phyloP scores from a whole-genome alignment of 768 basidiomycete genomes.

The Xanthoconium stramineum region DNA sequence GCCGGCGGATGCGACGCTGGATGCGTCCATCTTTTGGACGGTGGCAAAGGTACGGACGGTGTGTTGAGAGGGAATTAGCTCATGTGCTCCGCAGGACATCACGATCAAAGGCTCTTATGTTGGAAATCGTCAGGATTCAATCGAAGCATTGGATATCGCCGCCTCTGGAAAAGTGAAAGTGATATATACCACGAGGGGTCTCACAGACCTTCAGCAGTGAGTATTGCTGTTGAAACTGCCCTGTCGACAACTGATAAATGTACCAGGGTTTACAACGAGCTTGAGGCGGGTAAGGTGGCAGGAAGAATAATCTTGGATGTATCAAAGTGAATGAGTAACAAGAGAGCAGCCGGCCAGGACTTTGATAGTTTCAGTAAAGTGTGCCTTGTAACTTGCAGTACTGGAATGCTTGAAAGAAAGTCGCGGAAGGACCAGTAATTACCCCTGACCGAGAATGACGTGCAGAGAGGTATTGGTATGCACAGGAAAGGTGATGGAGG shows the following conservation, averaged over 20 bases:
- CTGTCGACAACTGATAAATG: not conserved
- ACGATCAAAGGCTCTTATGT: constrained; percentile 38
- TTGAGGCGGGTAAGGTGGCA: constrained; percentile 39
- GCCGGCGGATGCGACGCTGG: constrained; percentile 55
- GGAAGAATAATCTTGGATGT: constrained; percentile 42
- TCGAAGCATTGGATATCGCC: constrained; percentile 78
- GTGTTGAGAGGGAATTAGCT: not conserved
- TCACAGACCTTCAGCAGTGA: constrained; percentile 52
- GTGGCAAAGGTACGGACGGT: constrained; percentile 49
- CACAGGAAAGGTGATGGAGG: no score
- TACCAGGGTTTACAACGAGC: constrained; percentile 36
- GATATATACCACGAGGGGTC: constrained; percentile 42
- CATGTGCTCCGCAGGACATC: constrained; percentile 20
- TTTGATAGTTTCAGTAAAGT: no score
- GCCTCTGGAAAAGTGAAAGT: constrained; percentile 67
- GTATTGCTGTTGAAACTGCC: constrained; percentile 19
- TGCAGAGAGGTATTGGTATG: no score
- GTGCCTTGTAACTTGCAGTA: no score
- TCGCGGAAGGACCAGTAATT: no score
- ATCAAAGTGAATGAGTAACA: constrained; percentile 2
- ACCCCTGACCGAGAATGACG: no score
- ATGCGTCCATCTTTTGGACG: constrained; percentile 68
- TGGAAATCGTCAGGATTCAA: constrained; percentile 80
- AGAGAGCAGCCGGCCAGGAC: no score
- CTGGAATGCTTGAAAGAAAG: no score